Evolutionary conservation across 805 yeast genomes (phyloP).

Genomic region (Lachancea kluyveri): DNA sequence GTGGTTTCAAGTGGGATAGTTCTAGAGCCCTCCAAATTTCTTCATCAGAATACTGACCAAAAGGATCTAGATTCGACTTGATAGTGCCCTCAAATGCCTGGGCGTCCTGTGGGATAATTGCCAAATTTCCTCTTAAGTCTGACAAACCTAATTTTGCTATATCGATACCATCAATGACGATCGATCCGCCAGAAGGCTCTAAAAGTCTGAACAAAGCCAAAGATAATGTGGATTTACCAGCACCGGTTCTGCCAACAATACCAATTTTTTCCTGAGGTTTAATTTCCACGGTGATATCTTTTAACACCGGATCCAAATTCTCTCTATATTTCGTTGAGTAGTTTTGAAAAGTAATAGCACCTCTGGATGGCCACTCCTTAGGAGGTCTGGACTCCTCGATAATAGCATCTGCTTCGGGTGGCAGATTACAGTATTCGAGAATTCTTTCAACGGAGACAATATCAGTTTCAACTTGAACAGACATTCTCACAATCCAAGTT

Average conservation of each 20-base stretch:
- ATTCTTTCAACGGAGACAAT: slow-evolving; percentile 65
- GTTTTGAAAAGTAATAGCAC: slow-evolving; percentile 42
- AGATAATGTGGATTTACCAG: slow-evolving; percentile 62
- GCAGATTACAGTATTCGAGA: slow-evolving; percentile 47
- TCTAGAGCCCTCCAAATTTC: slow-evolving; percentile 51
- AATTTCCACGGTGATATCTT: slow-evolving; percentile 39
- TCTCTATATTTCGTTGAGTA: slow-evolving; percentile 56
- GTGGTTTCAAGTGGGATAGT: slow-evolving; percentile 53
- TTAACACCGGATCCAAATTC: slow-evolving; percentile 54
- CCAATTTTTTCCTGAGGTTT: slow-evolving; percentile 58
- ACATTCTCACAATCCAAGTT: slow-evolving; percentile 50
- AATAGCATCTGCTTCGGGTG: slow-evolving; percentile 41
- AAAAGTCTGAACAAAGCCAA: slow-evolving; percentile 56
- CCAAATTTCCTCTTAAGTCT: slow-evolving; percentile 50
- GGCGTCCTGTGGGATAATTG: slow-evolving; percentile 66
- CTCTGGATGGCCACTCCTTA: slow-evolving; percentile 48
- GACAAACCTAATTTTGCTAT: slow-evolving; percentile 44
- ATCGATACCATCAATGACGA: slow-evolving; percentile 50
- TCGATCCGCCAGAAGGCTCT: slow-evolving; percentile 49
- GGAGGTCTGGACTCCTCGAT: slow-evolving; percentile 41
- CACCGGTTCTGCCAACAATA: slow-evolving; percentile 74
- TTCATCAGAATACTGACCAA: slow-evolving; percentile 43
- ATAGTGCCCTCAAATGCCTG: slow-evolving; percentile 62
- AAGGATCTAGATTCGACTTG: slow-evolving; percentile 59
- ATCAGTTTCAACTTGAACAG: slow-evolving; percentile 59